Base-by-base conservation (phyloP, 495 filamentous ascomycete genomes). In the Parathielavia appendiculata region DNA sequence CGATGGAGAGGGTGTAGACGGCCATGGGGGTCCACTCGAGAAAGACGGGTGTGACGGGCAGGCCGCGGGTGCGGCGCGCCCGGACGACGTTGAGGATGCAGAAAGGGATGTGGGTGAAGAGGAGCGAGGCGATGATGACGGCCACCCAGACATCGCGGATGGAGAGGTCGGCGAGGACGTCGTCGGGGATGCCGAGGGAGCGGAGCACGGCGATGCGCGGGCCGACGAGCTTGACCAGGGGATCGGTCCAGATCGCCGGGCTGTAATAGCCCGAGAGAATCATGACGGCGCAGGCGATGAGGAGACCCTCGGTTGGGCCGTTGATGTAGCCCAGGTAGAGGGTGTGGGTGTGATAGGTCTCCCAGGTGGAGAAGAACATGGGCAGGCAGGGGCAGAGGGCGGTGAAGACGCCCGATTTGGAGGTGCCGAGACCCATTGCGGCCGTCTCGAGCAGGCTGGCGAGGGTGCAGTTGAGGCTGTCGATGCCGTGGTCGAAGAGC, bases 281-380 rank as follows among this genome's bases (percentile, higher is more conserved):
- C 91, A 97, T 97, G 46, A 96, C 77, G 14, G 73, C 67, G 69
- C 90, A 92, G 20, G 90, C 93, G 52, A 97, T 83, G 45, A 97
- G 82, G 32, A 99, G 82, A 35, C 95, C 95, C 73, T 99, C 93
- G 30, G 92, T 98, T 5, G 93, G 93, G 0, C 95, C 95, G 70
- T 98, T 98, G 80, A 97, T 86, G 71, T 95, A 91, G 36, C 93
- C 93, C 5, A 98, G 86, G 69, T 97, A 98, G 2, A 98, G 77
- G 0, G 95, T 97, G 71, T 98, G 93, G 1, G 93, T 96, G 73
- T 98, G 93, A 71, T 96, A 98, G 3, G 93, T 98, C 71, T 98
- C 93, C 93, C 93, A 98, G 9, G 93, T 98, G 6, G 92, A 97
- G 76, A 97, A 96, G 78, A 96, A 97, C 93, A 98, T 98, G 22